A percentile compares a stretch with the other conserved stretches of the same genome.
Evolutionary conservation across 2,329 filamentous ascomycete genomes (phyloP).

Genomic region (Plenodomus lindquistii): DNA sequence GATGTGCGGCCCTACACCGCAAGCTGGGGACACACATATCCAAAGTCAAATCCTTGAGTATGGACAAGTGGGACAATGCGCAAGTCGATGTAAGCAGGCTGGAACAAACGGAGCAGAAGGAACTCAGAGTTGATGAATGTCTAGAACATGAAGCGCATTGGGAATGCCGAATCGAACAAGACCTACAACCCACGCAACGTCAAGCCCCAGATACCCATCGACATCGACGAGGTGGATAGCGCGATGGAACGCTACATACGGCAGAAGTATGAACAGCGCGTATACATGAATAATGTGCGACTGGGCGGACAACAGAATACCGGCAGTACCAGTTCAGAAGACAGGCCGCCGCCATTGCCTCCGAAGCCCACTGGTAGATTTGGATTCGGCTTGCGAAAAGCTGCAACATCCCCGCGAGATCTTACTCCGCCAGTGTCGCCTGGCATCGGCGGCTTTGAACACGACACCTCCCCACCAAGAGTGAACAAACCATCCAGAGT

Average conservation of each 20-base stretch:
- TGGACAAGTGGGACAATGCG: slow-evolving; percentile 96
- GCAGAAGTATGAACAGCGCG: slow-evolving; percentile 82
- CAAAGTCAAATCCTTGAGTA: slow-evolving; percentile 97
- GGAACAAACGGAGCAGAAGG: not conserved
- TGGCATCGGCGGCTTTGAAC: slow-evolving; percentile 37
- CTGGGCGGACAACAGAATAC: slow-evolving; percentile 58
- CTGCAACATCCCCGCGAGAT: slow-evolving; percentile 69
- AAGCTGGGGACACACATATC: slow-evolving; percentile 97
- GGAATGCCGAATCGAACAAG: slow-evolving; percentile 84
- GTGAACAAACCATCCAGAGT: slow-evolving; percentile 66
- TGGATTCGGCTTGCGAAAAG: slow-evolving; percentile 68
- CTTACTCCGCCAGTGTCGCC: slow-evolving; percentile 50
- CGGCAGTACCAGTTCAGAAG: slow-evolving; percentile 60
- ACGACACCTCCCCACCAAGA: slow-evolving; percentile 44
- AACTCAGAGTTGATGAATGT: slow-evolving; percentile 15
- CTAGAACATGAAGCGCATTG: slow-evolving; percentile 91
- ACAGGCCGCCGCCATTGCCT: slow-evolving; percentile 61
- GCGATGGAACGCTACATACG: slow-evolving; percentile 95
- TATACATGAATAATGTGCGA: slow-evolving; percentile 48
- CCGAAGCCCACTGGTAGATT: slow-evolving; percentile 65
- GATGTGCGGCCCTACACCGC: slow-evolving; percentile 91
- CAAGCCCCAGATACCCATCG: slow-evolving; percentile 81
- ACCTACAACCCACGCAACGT: slow-evolving; percentile 85
- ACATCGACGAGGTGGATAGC: slow-evolving; percentile 88
- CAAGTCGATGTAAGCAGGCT: slow-evolving; percentile 80